Evolutionary conservation across 495 filamentous ascomycete species (phyloP), one percentile per base, ranked within the genome.

Genomic region (Coniosporium apollinis): DNA sequence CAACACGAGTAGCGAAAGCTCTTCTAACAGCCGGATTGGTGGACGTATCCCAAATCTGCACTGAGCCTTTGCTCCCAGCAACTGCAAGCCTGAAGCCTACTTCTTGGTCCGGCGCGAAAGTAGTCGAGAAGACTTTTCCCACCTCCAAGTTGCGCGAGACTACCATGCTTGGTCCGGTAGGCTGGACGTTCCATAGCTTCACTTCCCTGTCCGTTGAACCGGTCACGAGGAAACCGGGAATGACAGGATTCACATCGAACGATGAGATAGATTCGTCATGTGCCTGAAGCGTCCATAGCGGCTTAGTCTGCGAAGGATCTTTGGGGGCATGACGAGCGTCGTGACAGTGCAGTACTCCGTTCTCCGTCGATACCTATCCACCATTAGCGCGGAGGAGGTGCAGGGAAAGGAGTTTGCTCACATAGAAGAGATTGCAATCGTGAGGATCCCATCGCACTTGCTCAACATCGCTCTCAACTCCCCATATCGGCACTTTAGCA

Each of bases 21-120:
- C 77, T 67, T 38, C 89, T 71, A n/a, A 99, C 85, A 11, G 82
- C 81, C 2, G 64, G 69, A 58, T 96, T 96, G 7, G 91, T 96
- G 44, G 79, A 85, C 3, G 89, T 93, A 56, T 99, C 89, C 89
- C 89, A 99, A 19, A 99, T 68, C 46, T 87, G 80, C 42, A 94
- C 72, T n/a, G 65, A 64, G 2, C 91, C 89, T 62, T 94, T 93
- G 66, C 84, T 94, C 26, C 89, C 89, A 7, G 85, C 86, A 21
- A 99, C 83, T 3, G 85, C 81, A 21, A 99, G 62, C 30, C 89
- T 68, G 59, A 94, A 96, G 22, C 79, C 79, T 7, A 94, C 83
- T 56, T 83, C 82, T 21, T 70, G 44, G 51, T 99, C 91, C 0
- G 89, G 85, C 6, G 78, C 91, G 48, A 94, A 99, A 22, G 61